These are phyloP conservation scores for Kondoa subrosea DNA, from an alignment of 768 basidiomycete genomes.

Conservation along the genomic window DNA sequence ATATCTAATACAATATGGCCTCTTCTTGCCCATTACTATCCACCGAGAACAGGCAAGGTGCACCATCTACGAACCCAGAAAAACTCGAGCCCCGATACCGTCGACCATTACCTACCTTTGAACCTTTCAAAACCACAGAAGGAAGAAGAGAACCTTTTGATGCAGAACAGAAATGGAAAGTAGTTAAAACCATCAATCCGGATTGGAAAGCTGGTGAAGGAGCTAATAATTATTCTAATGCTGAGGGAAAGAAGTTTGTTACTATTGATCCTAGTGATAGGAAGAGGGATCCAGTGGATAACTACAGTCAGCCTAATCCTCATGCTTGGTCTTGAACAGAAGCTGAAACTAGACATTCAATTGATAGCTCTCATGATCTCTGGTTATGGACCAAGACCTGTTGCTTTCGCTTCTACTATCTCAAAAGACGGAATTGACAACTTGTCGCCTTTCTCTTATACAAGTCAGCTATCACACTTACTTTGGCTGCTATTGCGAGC, in stretches of 20 bases:
- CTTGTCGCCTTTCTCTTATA: conserved; percentile 51
- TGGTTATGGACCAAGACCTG: conserved; percentile 48
- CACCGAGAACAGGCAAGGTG: neutral
- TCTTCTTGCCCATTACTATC: too few species aligned
- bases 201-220: conserved; percentile 22
- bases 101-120: conserved; percentile 5
- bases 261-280: conserved; percentile 13
- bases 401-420: conserved; percentile 50
- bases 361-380: conserved; percentile 40
- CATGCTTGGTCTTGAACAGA: neutral
- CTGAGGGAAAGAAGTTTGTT: conserved; percentile 10
- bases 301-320: neutral
- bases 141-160: conserved; percentile 6
- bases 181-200: conserved; percentile 17
- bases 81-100: neutral
- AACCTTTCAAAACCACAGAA: conserved; percentile 10
- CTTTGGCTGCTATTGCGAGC: neutral
- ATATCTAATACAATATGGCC: too few species aligned
- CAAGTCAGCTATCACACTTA: conserved; percentile 9
- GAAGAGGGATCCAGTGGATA: neutral
- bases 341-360: neutral
- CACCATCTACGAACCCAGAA: neutral
- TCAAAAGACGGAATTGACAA: conserved; percentile 42
- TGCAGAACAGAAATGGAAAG: conserved; percentile 5
- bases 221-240: neutral